Base-by-base conservation (phyloP, 352 stramenopile genomes). In the Bremia lactucae region DNA sequence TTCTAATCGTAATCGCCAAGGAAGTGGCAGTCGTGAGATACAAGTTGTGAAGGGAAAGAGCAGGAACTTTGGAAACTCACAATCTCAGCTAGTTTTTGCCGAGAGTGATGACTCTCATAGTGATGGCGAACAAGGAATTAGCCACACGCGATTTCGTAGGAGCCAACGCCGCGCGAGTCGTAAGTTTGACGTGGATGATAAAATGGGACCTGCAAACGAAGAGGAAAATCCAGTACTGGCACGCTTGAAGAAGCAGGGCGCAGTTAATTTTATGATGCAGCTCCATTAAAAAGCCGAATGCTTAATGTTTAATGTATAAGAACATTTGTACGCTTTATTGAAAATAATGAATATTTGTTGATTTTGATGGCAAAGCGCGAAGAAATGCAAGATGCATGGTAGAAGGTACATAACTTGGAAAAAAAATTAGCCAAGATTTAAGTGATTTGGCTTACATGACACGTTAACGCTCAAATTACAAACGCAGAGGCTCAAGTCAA, bases 251-350 rank as follows among this genome's bases (percentile, higher is more conserved):
- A 87, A 87, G 48, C 77, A 89, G 36, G 77, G 77, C 14, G 77
- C 77, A n/a, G 52, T 89, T 47, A 86, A 84, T 55, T 89, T 86
- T 63, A 89, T 87, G 73, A 64, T 78, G 59, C 65, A 70, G 47
- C 42, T 62, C 42, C 48, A 25, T n/a, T 68, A 78, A 61, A 18
- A 29, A 19, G 39, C 16, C 13, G 42, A 42, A 49, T 59, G 28
- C 24, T 33, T 13, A n/a, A 33, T 16, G 26, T n/a, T 33, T n/a
- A 16, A 14, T 16, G 15, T 33, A 16, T 33, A 33, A n/a, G 6
- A 33, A 33, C 6, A 10, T 6, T 15, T 16, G 28, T 14, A 6
- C 5, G 11, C 7, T 10, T 6, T 5, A 33, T n/a, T n/a, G n/a
- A 33, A 1, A 13, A 15, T 6, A 4, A 6, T n/a, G 6, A 14